These are phyloP conservation scores for Teunomyces tritomae DNA, from an alignment of 805 yeast species.

Conservation along the genomic window DNA sequence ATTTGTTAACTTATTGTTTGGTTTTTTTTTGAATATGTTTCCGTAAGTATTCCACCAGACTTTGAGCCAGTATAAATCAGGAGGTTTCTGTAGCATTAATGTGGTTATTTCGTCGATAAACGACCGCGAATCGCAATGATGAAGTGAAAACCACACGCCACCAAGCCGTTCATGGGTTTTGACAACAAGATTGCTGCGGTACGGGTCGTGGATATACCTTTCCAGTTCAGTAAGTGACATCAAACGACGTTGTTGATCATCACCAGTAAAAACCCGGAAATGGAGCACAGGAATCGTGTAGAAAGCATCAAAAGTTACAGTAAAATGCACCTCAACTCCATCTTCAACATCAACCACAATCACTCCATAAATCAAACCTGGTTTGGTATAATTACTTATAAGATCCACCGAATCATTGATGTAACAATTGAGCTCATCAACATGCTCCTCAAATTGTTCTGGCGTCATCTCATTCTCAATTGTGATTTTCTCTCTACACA, in stretches of 20 bases:
- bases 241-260: neutral
- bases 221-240: neutral
- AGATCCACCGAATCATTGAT: constrained; percentile 3
- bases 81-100: neutral
- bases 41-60: constrained; percentile 26
- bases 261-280: constrained; percentile 15
- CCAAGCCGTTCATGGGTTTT: constrained; percentile 10
- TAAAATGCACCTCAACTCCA: constrained; percentile 10
- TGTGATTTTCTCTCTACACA: no score
- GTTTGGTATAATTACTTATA: constrained; percentile 6
- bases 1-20: neutral
- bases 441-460: neutral
- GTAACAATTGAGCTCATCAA: neutral
- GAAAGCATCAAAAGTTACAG: constrained; percentile 27
- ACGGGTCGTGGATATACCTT: neutral
- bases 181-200: neutral
- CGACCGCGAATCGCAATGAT: constrained; percentile 30
- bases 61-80: neutral
- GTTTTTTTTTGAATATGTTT: neutral
- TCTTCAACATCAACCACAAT: neutral
- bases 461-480: neutral
- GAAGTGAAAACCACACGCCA: constrained; percentile 21
- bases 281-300: constrained; percentile 31
- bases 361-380: neutral
- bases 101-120: constrained; percentile 13